Percentiles rank a stretch among this genome's conserved stretches.
These are phyloP conservation scores for Noccaea bulbosa DNA, from an alignment of 345 rosid genomes.

Conservation along the genomic window DNA sequence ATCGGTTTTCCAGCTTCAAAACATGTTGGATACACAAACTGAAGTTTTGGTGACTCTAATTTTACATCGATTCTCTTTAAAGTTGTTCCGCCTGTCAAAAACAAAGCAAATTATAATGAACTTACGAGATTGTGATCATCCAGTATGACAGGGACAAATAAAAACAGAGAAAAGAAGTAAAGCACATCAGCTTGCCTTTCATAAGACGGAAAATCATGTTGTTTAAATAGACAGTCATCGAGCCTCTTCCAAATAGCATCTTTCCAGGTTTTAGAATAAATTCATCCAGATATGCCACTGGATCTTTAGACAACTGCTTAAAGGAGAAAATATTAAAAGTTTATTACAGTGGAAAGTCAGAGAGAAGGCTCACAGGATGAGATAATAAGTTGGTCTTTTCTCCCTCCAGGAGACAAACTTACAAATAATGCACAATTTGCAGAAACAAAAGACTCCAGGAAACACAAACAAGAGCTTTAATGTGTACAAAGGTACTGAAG, in stretches of 20 bases:
- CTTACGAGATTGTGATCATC: conserved; percentile 18
- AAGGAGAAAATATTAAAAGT: not conserved
- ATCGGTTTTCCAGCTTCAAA: conserved; percentile 95
- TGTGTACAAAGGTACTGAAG: conserved; percentile 3
- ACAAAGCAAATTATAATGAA: conserved; percentile 11
- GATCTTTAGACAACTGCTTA: conserved; percentile 76
- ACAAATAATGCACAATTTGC: conserved; percentile 2
- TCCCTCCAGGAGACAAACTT: conserved; percentile 16
- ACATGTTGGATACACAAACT: conserved; percentile 79
- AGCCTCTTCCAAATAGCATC: conserved; percentile 76
- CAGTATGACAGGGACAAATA: not conserved
- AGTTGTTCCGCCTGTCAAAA: conserved; percentile 63
- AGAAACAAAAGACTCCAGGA: not conserved
- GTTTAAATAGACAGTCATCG: conserved; percentile 65
- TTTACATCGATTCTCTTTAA: conserved; percentile 58
- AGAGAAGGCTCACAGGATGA: conserved; percentile 11
- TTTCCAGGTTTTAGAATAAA: conserved; percentile 73
- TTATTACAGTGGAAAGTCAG: conserved; percentile 7
- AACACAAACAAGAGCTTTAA: conserved; percentile 10
- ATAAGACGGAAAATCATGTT: conserved; percentile 67
- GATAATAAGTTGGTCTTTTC: conserved; percentile 16
- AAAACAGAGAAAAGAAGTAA: not conserved
- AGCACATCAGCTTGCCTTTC: conserved; percentile 54
- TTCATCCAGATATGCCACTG: conserved; percentile 61
- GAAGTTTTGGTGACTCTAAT: conserved; percentile 72